phyloP scores from a whole-genome alignment of 306 rosid species.

The Glycine tomentella region DNA sequence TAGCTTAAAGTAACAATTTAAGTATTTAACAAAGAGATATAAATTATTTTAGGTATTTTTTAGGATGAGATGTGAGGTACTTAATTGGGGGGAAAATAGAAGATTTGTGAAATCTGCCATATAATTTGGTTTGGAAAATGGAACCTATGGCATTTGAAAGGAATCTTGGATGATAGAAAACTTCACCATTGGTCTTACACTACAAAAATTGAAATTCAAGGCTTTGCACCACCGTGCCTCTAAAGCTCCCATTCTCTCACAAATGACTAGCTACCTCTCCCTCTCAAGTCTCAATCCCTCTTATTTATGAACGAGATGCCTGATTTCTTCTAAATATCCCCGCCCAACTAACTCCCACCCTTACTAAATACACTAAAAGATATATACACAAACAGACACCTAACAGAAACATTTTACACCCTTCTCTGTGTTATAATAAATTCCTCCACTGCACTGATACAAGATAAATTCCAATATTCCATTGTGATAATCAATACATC shows the following conservation, averaged over 20 bases:
- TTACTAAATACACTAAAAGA: neutral
- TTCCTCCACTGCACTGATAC: too few species aligned
- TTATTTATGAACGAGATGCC: neutral
- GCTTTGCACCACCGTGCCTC: neutral
- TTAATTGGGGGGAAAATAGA: too few species aligned
- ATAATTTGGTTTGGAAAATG: too few species aligned
- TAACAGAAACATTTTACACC: neutral
- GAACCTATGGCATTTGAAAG: too few species aligned
- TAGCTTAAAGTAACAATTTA: too few species aligned
- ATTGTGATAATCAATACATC: too few species aligned
- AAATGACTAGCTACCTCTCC: neutral
- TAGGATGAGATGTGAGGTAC: too few species aligned
- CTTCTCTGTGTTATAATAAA: neutral
- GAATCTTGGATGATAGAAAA: too few species aligned
- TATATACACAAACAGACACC: neutral
- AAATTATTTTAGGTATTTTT: too few species aligned
- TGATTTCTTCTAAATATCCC: slow-evolving; percentile 9
- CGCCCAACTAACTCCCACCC: neutral
- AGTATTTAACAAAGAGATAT: too few species aligned
- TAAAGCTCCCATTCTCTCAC: neutral
- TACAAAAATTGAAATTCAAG: neutral
- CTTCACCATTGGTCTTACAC: neutral
- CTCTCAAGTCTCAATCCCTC: neutral
- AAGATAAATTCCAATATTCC: too few species aligned
- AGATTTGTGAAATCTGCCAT: too few species aligned